Base-by-base conservation (phyloP, 345 rosid species). In the Erucastrum elatum region DNA sequence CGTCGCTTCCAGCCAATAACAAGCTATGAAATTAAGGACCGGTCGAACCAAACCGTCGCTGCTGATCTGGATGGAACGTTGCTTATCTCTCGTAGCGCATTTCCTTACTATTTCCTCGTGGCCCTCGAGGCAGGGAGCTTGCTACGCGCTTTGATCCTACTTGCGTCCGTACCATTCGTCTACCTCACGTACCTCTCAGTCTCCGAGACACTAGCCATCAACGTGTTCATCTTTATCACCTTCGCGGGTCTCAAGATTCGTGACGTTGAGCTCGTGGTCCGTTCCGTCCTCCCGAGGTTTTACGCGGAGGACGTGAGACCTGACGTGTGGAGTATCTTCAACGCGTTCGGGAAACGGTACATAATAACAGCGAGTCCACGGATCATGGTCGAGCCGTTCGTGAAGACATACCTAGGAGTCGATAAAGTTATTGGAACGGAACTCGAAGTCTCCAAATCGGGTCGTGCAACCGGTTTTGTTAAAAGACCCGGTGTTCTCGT, bases 71-170 rank as follows among this genome's bases (percentile, higher is more conserved):
- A 91, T 13, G 98, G 98, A 15, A 92, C 98, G 0, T 84, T 94
- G 61, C 93, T 92, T 0, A 81, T 87, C 17, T 91, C 98, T 15
- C 81, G 87, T 15, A 90, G 88, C 67, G 91, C 98, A 8, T 94
- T 94, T 37, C 97, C 98, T n/a, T 94, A 87, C 77, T 94, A 81
- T 87, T 77, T 94, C 74, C 98, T 94, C 6, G 80, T 94, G 13
- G 98, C 98, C 1, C 87, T 92, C 2, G 98, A 91, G 75, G 98
- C 97, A 3, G 98, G 98, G 5, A 90, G 98, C 78, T 61, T 90
- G 2, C 6, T 85, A 2, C 67, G 98, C 39, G 97, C 93, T 0
- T 70, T 92, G 2, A 6, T 92, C 64, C 90, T 94, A n/a, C 83
- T 94, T 13, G 70, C 72, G 2, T 87, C 95, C 2, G 88, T 84